Conservation (phyloP, 1,139 yeast genomes). For the Debaryomyces subglobosus region DNA sequence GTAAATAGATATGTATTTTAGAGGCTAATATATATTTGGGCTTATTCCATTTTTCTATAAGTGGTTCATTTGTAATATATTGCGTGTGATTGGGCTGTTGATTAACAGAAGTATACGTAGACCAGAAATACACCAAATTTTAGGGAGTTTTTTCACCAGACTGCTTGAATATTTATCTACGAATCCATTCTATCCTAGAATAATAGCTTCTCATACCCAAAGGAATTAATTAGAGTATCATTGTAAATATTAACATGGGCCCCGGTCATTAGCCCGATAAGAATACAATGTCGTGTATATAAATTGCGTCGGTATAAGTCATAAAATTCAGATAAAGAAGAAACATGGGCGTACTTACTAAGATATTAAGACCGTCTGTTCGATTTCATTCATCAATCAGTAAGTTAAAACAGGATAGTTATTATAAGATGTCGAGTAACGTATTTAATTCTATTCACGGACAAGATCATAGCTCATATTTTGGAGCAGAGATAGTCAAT, state of each 20-base stretch:
- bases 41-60: background rate
- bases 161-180: background rate
- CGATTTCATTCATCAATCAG: slow-evolving; percentile 7
- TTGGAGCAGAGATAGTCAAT: slow-evolving; percentile 66
- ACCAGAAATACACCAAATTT: background rate
- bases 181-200: background rate
- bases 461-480: slow-evolving; percentile 39
- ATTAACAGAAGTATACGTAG: background rate
- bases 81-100: background rate
- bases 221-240: background rate
- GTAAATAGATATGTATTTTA: slow-evolving; percentile 2
- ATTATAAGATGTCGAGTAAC: slow-evolving; percentile 22
- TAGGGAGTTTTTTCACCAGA: background rate
- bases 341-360: background rate
- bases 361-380: background rate
- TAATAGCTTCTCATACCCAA: background rate
- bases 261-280: background rate
- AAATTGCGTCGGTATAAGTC: background rate
- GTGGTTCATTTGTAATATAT: background rate
- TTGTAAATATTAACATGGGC: background rate
- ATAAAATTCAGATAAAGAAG: background rate
- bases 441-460: slow-evolving; percentile 19
- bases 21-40: background rate
- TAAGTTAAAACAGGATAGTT: slow-evolving; percentile 16
- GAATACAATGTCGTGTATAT: slow-evolving; percentile 2